Evolutionary conservation across 164 flowering plant genomes (phyloP), one percentile per base, ranked within the genome.

Genomic region (Houttuynia cordata): DNA sequence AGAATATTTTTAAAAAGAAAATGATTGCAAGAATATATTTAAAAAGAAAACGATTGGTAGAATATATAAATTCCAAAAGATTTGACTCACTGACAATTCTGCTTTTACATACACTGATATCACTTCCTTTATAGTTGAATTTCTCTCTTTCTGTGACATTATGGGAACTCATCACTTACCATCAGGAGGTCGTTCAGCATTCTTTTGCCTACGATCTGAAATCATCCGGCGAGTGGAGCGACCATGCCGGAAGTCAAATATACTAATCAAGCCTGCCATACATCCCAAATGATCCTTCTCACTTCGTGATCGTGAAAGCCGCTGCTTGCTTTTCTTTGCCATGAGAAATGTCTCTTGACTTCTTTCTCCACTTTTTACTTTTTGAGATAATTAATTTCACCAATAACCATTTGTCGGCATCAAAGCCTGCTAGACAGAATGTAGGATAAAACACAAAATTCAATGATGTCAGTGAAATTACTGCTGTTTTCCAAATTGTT

Each of bases 221-320:
- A 91, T 75, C 69, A 88, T 67, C 68, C 73, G 85, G 57, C 67
- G 81, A 51, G 79, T 71, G 8, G 79, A 49, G 24, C 81, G 88
- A 62, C 81, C 79, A 21, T 80, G 81, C 53, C 90, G 87, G 64
- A 85, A 85, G 64, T 86, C 86, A 65, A 91, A 83, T 49, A 85
- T 75, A 67, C 77, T 82, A 39, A 88, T 83, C 70, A 86, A 70
- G 25, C 96, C 82, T 78, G 78, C 74, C 76, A 91, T 81, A 63
- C 98, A 91, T 34, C 96, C 91, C 12, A 77, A 64, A 24, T 81
- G 87, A 60, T 70, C 76, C 64, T 75, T 82, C 54, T 78, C 83
- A 59, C 62, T 39, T 24, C 73, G 74, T n/a, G 62, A 59, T 24
- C 74, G 74, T n/a, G 61, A 59, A 60, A 66, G 58, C 39, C 72